Evolutionary conservation across 768 basidiomycete species (phyloP), one percentile per base, ranked within the genome.

Genomic region (Boletus sensibilis): DNA sequence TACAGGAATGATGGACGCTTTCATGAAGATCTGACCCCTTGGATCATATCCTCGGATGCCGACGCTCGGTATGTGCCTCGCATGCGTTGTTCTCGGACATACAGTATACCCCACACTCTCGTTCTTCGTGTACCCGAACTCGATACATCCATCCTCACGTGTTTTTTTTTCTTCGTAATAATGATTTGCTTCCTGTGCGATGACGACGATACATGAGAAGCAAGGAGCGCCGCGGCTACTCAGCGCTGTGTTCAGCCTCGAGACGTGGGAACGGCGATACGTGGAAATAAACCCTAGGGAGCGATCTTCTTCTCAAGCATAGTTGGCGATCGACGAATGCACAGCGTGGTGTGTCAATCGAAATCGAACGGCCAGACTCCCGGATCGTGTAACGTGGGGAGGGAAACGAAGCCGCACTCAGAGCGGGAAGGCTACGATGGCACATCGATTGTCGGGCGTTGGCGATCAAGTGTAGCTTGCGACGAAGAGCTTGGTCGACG

Each of bases 11-110:
- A 39, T 56, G 39, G 58, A 66, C 27, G 38, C 55, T 1, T 68
- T 69, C 56, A 64, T 64, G 66, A 57, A 53, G n/a, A 39, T 45
- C 12, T 68, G 29, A 58, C 20, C 41, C 18, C 29, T 40, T 38
- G 50, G 20, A 49, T 41, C 45, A 21, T 16, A 23, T 34, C 33
- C 34, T 47, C 20, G 23, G n/a, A 39, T 31, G 35, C 34, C 39
- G 39, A 52, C 21, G 11, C 14, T 45, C 23, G 52, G 44, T 53
- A 52, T 40, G 50, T 51, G 23, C 27, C 27, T 33, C 13, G 21
- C 21, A 13, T 12, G 23, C 20, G 18, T 27, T 40, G 43, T 27
- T 55, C 5, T 40, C 27, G 31, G 41, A 44, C 33, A 29, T 33
- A 13, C 21, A 25, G 23, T 39, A 41, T 27, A 49, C 16, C 20